These are phyloP conservation scores for Ceratobasidium sp. DNA, from an alignment of 1,284 basidiomycete genomes.

Conservation along the genomic window DNA sequence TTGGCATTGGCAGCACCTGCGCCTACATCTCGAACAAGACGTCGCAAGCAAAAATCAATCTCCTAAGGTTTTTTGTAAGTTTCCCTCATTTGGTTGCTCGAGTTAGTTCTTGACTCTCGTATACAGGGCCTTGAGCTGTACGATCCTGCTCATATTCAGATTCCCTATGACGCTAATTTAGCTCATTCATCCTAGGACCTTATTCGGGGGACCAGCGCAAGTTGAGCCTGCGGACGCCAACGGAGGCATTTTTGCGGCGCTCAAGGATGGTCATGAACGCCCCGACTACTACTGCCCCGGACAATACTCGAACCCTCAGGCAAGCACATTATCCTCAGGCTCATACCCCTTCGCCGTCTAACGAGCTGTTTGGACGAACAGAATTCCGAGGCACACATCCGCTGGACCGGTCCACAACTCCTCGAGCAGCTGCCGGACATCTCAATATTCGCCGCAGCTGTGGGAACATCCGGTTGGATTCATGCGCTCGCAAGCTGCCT, in stretches of 20 bases:
- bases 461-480: constrained; percentile 38
- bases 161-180: neutral
- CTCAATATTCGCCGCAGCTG: constrained; percentile 31
- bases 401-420: constrained; percentile 42
- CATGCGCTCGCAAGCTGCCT: neutral
- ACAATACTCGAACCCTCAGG: constrained; percentile 43
- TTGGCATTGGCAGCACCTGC: constrained; percentile 15
- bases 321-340: neutral
- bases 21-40: constrained; percentile 45
- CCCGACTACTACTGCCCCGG: constrained; percentile 34
- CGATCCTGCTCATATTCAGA: neutral
- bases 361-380: neutral
- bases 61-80: constrained; percentile 40
- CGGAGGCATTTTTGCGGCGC: constrained; percentile 43
- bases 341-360: neutral
- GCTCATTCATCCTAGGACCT: constrained; percentile 15
- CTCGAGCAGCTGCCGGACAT: constrained; percentile 28
- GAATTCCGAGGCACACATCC: constrained; percentile 44
- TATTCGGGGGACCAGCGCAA: constrained; percentile 42
- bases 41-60: constrained; percentile 38
- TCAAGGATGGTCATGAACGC: constrained; percentile 29
- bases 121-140: constrained; percentile 36
- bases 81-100: neutral
- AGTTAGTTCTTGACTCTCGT: neutral
- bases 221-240: constrained; percentile 42